Evolutionary conservation across 192 early-diverging fungal species (phyloP).

Genomic region (Geranomyces michiganensis): DNA sequence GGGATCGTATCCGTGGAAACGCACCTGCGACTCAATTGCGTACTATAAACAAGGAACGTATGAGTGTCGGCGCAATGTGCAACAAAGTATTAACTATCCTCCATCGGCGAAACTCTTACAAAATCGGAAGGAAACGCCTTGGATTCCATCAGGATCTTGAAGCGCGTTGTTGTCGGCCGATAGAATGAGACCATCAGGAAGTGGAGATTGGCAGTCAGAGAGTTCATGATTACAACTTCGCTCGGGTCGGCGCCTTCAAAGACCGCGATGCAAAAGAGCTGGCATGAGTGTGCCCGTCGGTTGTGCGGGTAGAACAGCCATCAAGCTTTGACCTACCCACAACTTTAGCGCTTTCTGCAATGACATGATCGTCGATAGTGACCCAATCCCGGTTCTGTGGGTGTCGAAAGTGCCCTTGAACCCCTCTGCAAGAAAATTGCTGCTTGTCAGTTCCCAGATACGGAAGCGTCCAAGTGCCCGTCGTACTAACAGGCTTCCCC

Average conservation of each 20-base stretch:
- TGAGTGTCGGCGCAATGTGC: too few species aligned
- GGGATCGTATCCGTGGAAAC: slow-evolving; percentile 78
- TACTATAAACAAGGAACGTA: slow-evolving; percentile 70
- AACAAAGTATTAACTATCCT: slow-evolving; percentile 8
- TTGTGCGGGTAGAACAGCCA: not conserved
- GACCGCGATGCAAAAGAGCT: not conserved
- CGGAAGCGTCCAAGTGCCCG: not conserved
- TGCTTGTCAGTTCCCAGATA: not conserved
- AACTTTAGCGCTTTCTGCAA: slow-evolving; percentile 72
- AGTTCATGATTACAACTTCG: slow-evolving; percentile 92
- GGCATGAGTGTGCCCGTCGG: slow-evolving; percentile 25
- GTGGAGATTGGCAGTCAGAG: slow-evolving; percentile 91
- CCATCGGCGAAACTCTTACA: slow-evolving; percentile 42
- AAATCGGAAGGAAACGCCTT: slow-evolving; percentile 96
- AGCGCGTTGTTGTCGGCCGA: slow-evolving; percentile 70
- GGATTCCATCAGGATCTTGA: slow-evolving; percentile 88
- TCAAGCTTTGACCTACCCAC: slow-evolving; percentile 59
- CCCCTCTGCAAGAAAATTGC: slow-evolving; percentile 57
- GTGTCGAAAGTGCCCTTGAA: slow-evolving; percentile 88
- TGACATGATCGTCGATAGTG: slow-evolving; percentile 75
- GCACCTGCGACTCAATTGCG: slow-evolving; percentile 86
- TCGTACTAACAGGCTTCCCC: slow-evolving; percentile 66
- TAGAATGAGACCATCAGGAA: slow-evolving; percentile 92
- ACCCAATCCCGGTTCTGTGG: slow-evolving; percentile 83
- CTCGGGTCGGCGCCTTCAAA: slow-evolving; percentile 63